Conservation (phyloP, 768 basidiomycete genomes). For the Trametes cinnabarina region DNA sequence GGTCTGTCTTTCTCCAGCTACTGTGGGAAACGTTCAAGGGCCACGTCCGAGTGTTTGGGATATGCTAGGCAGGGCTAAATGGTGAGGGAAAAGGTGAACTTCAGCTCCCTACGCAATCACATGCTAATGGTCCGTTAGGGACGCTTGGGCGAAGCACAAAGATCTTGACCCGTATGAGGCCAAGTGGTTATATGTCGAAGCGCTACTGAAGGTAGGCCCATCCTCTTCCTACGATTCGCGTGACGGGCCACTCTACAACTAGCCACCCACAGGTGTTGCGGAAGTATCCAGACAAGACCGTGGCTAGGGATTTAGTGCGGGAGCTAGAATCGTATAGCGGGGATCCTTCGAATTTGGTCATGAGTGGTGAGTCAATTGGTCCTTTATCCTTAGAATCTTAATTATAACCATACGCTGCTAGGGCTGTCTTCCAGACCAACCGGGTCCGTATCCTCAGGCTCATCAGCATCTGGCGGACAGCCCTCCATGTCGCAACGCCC, state of each 20-base stretch:
- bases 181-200: slow-evolving; percentile 87
- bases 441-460: slow-evolving; percentile 64
- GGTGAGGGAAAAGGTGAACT: slow-evolving; percentile 47
- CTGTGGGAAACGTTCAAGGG: slow-evolving; percentile 80
- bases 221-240: background rate
- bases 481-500: slow-evolving; percentile 18
- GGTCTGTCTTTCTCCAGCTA: slow-evolving; percentile 50
- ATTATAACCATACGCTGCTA: slow-evolving; percentile 28
- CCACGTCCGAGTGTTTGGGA: slow-evolving; percentile 86
- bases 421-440: slow-evolving; percentile 43
- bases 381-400: slow-evolving; percentile 9
- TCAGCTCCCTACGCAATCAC: slow-evolving; percentile 15
- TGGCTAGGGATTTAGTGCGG: slow-evolving; percentile 68
- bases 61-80: slow-evolving; percentile 90
- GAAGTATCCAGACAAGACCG: slow-evolving; percentile 81
- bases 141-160: slow-evolving; percentile 93
- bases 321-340: slow-evolving; percentile 78
- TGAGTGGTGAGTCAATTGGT: slow-evolving; percentile 55
- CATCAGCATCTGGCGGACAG: slow-evolving; percentile 50
- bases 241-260: background rate
- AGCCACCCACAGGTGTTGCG: slow-evolving; percentile 55
- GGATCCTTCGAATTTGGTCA: slow-evolving; percentile 59
- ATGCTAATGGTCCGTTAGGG: slow-evolving; percentile 49
- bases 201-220: slow-evolving; percentile 67
- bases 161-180: slow-evolving; percentile 78